Base-by-base conservation (phyloP, 2,329 filamentous ascomycete genomes). In the Penicillium sp. region DNA sequence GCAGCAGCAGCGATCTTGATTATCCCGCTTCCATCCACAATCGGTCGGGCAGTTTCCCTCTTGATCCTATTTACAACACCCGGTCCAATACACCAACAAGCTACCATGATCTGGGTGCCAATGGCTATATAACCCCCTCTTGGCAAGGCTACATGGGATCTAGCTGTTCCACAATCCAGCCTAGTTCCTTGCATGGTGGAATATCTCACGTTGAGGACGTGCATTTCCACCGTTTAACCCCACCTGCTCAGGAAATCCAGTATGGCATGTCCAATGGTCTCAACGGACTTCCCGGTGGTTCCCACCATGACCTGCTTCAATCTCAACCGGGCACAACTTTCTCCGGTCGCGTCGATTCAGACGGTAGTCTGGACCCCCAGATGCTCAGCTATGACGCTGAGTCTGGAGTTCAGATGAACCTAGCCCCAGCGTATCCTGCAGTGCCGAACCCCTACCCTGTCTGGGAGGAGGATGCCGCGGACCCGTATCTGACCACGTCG, bases 71-170 rank as follows among this genome's bases (percentile, higher is more conserved):
- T 9, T 35, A 48, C n/a, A 57, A 66, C 24, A 76, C 71, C 47
- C 71, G 74, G 31, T 68, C 62, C 31, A 72, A 70, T 8, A 77
- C 71, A 1, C 76, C 76, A 5, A 69, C 72, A n/a, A 19, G 48
- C n/a, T 31, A 54, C 62, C 14, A 33, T 9, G 26, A 11, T 33
- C 31, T 71, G 24, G 54, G 64, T 16, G 27, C 54, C 0, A 58
- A 58, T 5, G 43, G 58, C 13, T 77, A 79, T 49, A 72, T 79
- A 46, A 75, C 72, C 59, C 81, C 81, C 2, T 77, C 79, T 1
- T 86, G 82, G 76, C 78, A 82, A 49, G 77, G 73, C 39, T 82
- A 84, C 63, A 81, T 83, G n/a, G n/a, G 22, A 9, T 71, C 73
- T 5, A 68, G 83, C 66, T 81, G 82, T 55, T 75, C 76, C n/a